Percentiles rank a stretch among this genome's conserved stretches.
Evolutionary conservation across 2,329 filamentous ascomycete species (phyloP).

Genomic region (Penicillium olsonii): DNA sequence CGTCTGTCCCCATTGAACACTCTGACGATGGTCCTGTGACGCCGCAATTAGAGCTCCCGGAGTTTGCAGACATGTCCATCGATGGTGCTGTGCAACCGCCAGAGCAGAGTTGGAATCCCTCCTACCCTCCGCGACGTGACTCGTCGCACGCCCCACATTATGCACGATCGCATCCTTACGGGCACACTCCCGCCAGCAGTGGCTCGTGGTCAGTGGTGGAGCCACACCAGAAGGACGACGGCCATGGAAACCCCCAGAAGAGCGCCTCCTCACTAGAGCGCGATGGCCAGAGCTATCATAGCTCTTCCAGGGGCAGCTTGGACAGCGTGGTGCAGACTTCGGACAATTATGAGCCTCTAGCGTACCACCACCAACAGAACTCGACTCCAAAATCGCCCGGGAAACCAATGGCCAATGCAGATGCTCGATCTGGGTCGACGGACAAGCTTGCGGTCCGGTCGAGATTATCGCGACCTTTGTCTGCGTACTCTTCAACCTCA

Average conservation of each 20-base stretch:
- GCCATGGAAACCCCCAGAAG: constrained; percentile 18
- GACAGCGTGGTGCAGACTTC: constrained; percentile 36
- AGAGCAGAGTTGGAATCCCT: constrained; percentile 17
- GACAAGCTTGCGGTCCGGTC: constrained; percentile 62
- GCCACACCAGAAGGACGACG: constrained; percentile 27
- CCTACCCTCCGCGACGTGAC: constrained; percentile 28
- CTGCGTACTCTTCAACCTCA: constrained; percentile 73
- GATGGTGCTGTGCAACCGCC: constrained; percentile 20
- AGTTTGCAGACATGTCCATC: constrained; percentile 31
- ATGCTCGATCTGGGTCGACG: constrained; percentile 55
- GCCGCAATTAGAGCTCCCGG: constrained; percentile 25
- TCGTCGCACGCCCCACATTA: constrained; percentile 21
- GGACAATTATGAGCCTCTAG: constrained; percentile 49
- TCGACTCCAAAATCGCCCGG: constrained; percentile 35
- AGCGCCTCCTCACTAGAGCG: constrained; percentile 29
- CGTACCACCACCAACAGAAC: constrained; percentile 55
- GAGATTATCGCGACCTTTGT: constrained; percentile 67
- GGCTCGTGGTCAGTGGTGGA: constrained; percentile 40
- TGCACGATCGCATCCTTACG: constrained; percentile 19
- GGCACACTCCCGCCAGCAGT: constrained; percentile 37
- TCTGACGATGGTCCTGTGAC: constrained; percentile 23
- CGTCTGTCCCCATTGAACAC: constrained; percentile 31
- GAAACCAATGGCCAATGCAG: constrained; percentile 37
- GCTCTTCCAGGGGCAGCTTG: constrained; percentile 39
- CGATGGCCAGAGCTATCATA: constrained; percentile 27